phyloP scores from a whole-genome alignment of 1,139 yeast species.

The Geotrichum histeridarum region DNA sequence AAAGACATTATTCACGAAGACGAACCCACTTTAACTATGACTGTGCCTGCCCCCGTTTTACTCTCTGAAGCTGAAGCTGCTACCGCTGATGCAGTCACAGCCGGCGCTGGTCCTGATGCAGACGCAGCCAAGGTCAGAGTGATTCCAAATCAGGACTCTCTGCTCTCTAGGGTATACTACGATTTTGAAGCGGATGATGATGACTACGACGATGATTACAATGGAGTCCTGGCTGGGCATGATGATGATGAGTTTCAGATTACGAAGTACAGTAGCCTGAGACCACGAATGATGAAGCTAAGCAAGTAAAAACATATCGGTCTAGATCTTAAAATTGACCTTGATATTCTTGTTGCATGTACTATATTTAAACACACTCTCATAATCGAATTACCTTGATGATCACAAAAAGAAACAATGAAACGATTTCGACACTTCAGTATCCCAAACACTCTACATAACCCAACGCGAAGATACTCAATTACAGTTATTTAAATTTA shows the following conservation, averaged over 20 bases:
- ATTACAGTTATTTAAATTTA: too few relatives aligned
- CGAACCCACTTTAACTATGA: too few relatives aligned
- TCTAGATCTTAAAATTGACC: background rate
- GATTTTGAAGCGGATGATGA: slow-evolving; percentile 2
- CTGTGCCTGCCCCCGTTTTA: background rate
- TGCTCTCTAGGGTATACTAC: background rate
- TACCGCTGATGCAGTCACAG: too few relatives aligned
- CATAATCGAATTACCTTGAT: background rate
- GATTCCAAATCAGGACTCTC: background rate
- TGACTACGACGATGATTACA: background rate
- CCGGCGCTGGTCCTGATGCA: too few relatives aligned
- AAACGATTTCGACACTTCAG: too few relatives aligned
- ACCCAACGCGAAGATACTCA: too few relatives aligned
- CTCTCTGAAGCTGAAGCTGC: background rate
- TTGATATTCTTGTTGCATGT: background rate
- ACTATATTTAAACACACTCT: background rate
- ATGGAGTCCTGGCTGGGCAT: background rate
- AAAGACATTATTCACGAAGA: too few relatives aligned
- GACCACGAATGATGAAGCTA: background rate
- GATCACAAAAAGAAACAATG: background rate
- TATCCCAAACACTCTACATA: too few relatives aligned
- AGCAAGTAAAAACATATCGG: background rate
- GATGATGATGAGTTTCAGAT: background rate
- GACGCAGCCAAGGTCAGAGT: too few relatives aligned
- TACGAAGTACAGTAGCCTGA: background rate